Conservation (phyloP, 1,139 yeast species). For the Saccharomycopsis hybrid region DNA sequence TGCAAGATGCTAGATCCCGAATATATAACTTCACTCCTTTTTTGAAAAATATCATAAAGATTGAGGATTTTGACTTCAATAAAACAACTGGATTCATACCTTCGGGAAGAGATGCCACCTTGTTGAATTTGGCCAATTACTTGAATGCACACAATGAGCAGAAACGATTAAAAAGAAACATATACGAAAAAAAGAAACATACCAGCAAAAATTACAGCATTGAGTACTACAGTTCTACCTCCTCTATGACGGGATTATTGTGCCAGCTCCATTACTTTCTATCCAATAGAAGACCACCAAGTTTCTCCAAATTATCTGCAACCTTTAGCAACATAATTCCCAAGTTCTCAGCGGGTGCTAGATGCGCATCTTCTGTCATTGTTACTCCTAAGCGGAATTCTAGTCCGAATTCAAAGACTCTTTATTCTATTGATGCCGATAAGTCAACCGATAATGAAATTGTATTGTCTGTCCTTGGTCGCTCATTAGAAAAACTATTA, state of each 20-base stretch:
- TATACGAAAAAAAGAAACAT: neutral
- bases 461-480: slow-evolving; percentile 72
- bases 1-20: slow-evolving; percentile 71
- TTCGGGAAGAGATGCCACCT: slow-evolving; percentile 55
- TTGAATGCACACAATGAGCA: slow-evolving; percentile 25
- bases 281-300: slow-evolving; percentile 53
- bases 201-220: slow-evolving; percentile 22
- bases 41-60: slow-evolving; percentile 55
- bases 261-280: slow-evolving; percentile 67
- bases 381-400: slow-evolving; percentile 25
- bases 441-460: slow-evolving; percentile 63
- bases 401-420: slow-evolving; percentile 10
- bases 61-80: slow-evolving; percentile 62
- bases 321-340: slow-evolving; percentile 29
- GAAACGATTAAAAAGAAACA: neutral
- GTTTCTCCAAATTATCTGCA: slow-evolving; percentile 39
- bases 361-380: slow-evolving; percentile 38
- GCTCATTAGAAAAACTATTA: slow-evolving; percentile 65
- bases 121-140: slow-evolving; percentile 43
- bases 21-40: slow-evolving; percentile 64
- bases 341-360: slow-evolving; percentile 32
- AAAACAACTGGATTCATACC: slow-evolving; percentile 53
- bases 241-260: slow-evolving; percentile 75
- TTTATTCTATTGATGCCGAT: slow-evolving; percentile 68
- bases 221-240: slow-evolving; percentile 72